Base-by-base conservation (phyloP, 2,329 filamentous ascomycete species). In the Westerdykella sp. region DNA sequence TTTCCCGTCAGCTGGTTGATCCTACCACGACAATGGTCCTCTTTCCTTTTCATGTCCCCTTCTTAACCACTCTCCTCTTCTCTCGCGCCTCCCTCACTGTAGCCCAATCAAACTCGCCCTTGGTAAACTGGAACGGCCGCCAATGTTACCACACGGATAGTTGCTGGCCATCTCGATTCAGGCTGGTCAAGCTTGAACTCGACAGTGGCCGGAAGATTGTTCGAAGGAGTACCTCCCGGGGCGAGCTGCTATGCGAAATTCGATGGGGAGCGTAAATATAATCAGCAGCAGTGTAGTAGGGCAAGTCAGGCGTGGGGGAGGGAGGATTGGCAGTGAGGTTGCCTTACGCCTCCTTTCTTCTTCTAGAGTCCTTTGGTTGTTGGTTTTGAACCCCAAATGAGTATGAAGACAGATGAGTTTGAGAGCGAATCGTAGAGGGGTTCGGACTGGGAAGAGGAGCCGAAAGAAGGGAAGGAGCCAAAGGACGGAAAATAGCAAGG, bases 151-250 rank as follows among this genome's bases (percentile, higher is more conserved):
- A n/a, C 7, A 32, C 14, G 9, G 42, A 48, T 23, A 10, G n/a
- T 13, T 48, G 45, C 31, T 48, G 45, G 45, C 45, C 45, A 5
- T 18, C 45, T 6, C n/a, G 23, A 25, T 7, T 9, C 42, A 11
- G n/a, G 18, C 21, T 48, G 45, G 45, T 40, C 10, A 12, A 32
- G 34, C 16, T 34, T 48, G 25, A 48, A 48, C 35, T 42, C 38
- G 11, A 48, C 43, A 10, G 43, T 48, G 12, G 23, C 14, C 25
- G 43, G 45, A 13, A 34, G 30, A 4, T 65, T 59, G 15, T 34
- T 34, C 25, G 18, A 42, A 38, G 44, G 43, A 15, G 34, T 43
- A 22, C 44, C 23, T 25, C 30, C 31, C 1, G 43, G 39, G 15
- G 43, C 43, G 6, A 30, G 22, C 12, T 48, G 45, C 31, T 42